phyloP scores from a whole-genome alignment of 805 yeast species.

The Yarrowia osloensis region DNA sequence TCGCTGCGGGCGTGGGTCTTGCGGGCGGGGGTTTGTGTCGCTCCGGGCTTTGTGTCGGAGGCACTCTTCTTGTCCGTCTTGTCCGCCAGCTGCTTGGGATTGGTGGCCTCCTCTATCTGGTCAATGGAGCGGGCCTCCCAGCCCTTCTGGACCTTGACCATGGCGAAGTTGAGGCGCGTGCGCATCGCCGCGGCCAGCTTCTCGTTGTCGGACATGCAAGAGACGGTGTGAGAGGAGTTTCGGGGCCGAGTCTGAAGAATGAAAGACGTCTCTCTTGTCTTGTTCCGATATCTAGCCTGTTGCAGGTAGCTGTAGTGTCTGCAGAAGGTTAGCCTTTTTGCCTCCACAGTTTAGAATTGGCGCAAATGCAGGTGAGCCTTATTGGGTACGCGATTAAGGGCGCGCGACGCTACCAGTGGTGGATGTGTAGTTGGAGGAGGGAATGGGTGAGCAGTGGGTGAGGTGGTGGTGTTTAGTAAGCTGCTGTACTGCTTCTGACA shows the following conservation, averaged over 20 bases:
- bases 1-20: background rate
- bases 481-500: no score
- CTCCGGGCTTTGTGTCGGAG: no score
- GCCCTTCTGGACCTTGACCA: slow-evolving; percentile 29
- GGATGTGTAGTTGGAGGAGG: no score
- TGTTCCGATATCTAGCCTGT: background rate
- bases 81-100: background rate
- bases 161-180: slow-evolving; percentile 26
- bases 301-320: background rate
- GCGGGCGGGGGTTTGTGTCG: background rate
- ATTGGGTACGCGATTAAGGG: slow-evolving; percentile 22
- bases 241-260: no score
- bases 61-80: background rate
- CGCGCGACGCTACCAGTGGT: no score
- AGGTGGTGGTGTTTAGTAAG: no score
- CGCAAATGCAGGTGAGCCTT: slow-evolving; percentile 24
- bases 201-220: slow-evolving; percentile 21
- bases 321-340: slow-evolving; percentile 10
- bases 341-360: slow-evolving; percentile 26
- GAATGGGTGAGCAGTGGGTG: no score
- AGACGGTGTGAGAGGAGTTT: no score
- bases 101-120: slow-evolving; percentile 3
- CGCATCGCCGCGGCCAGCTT: slow-evolving; percentile 29
- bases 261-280: background rate
- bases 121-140: slow-evolving; percentile 24